Evolutionary conservation across 2,329 filamentous ascomycete species (phyloP), one percentile per base, ranked within the genome.

Genomic region (Metarhizium humberi): DNA sequence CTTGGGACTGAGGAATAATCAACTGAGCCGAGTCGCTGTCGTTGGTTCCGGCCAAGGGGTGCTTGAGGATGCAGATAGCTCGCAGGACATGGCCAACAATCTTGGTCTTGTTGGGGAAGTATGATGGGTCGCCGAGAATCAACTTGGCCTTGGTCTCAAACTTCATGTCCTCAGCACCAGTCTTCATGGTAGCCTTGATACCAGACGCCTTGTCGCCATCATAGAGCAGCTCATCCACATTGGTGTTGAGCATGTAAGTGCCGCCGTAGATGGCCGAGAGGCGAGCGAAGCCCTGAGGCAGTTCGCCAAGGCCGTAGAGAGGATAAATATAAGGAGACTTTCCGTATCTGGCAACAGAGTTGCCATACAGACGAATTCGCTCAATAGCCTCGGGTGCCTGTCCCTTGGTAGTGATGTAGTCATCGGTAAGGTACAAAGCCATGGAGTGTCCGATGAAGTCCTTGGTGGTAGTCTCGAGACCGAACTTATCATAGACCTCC

Each of bases 311-410:
- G 59, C 94, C 94, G 76, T 99, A 99, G 36, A 97, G 85, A 51
- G 94, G 95, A 80, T 99, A 99, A 77, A 99, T 97, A 79, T 97
- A 99, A 49, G 94, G 95, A 13, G 92, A 97, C 76, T 96, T 97
- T 74, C 94, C 94, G 74, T 97, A 97, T 60, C 92, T 85, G 53
- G 92, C 90, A 75, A 99, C 95, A 34, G 92, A 96, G 81, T 96
- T 96, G 64, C 92, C 95, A 74, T 99, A 99, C 50, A 99, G 81
- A 62, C 90, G 85, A 71, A 99, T 96, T 65, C 92, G 90, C 73
- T 92, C 84, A 64, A 99, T 88, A 55, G 89, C 85, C 70, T 96
- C 91, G 63, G 87, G 85, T 48, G 92, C 90, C 67, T 78, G 77
- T 61, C 92, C 92, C 51, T 79, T 75, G 60, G 80, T 73, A 62